Evolutionary conservation across 164 flowering plant genomes (phyloP).

Genomic region (Buxus sempervirens): DNA sequence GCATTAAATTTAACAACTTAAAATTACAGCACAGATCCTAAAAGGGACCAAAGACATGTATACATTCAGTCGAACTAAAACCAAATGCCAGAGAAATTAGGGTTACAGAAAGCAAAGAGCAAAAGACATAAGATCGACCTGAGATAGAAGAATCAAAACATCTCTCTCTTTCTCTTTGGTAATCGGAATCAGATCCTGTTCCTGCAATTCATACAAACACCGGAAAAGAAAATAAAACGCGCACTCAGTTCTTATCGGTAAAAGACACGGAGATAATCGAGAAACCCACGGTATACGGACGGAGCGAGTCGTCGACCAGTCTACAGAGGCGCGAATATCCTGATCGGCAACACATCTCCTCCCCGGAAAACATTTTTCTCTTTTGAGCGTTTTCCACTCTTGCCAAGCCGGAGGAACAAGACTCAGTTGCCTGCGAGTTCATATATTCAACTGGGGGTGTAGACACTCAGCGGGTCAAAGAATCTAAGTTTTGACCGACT

Average conservation of each 20-base stretch:
- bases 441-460: too few species aligned
- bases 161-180: slow-evolving; percentile 41
- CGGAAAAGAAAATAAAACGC: not conserved
- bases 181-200: slow-evolving; percentile 10
- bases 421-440: not conserved
- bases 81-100: not conserved
- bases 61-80: not conserved
- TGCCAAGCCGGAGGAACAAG: not conserved
- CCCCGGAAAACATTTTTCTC: not conserved
- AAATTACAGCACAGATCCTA: not conserved
- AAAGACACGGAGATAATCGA: not conserved
- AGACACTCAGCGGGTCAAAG: too few species aligned
- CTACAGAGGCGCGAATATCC: slow-evolving; percentile 35
- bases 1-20: not conserved
- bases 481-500: too few species aligned
- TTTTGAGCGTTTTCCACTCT: too few species aligned
- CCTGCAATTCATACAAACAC: slow-evolving; percentile 17
- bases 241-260: not conserved
- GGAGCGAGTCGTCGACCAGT: slow-evolving; percentile 39
- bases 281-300: slow-evolving; percentile 32
- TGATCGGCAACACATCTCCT: slow-evolving; percentile 15
- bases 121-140: slow-evolving; percentile 28
- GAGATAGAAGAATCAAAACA: slow-evolving; percentile 53
- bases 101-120: not conserved
- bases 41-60: not conserved